Evolutionary conservation across 2,329 filamentous ascomycete species (phyloP), one percentile per base, ranked within the genome.

Genomic region (Fusarium mexicanum): DNA sequence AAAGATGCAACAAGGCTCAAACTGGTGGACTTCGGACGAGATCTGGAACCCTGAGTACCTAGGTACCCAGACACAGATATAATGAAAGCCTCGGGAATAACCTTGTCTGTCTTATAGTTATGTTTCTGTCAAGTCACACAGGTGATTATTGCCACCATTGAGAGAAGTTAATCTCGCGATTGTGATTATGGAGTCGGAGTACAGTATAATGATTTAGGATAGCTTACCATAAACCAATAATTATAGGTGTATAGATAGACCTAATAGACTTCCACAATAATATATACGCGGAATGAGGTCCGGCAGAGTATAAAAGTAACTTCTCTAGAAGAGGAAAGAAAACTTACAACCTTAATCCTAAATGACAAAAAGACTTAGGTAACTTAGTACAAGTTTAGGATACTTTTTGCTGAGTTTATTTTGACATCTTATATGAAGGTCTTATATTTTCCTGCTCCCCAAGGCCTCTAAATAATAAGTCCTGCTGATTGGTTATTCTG

Each of bases 1-100:
- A 88, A 85, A 71, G 90, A 92, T 81, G 89, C 91, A 20, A 88
- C 84, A 47, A 86, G 83, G 78, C 80, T 93, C 59, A 86, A 88
- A 57, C 80, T 92, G 53, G 81, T 92, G 53, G 90, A 92, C 79
- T 92, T 92, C 84, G 90, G 90, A 22, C 87, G 88, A 66, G 90
- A 91, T 72, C 78, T 92, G 70, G 90, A 91, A 55, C 86, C 87
- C 76, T 90, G 83, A 74, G 43, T 26, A 38, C 24, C 47, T 20
- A 41, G 35, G 43, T 26, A 41, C 24, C 46, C 16, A 41, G 35
- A n/a, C 14, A 26, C 8, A 24, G 17, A 22, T 29, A 16, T 22
- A 13, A 61, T 40, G 31, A 29, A 33, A 18, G 26, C 12, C n/a
- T 22, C 17, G 24, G 35, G n/a, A 18, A 14, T 24, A 18, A 48